A percentile compares a stretch with the other conserved stretches of the same genome.
These are phyloP conservation scores for Calonectria hawksworthii DNA, from an alignment of 2,329 filamentous ascomycete genomes.

Conservation along the genomic window DNA sequence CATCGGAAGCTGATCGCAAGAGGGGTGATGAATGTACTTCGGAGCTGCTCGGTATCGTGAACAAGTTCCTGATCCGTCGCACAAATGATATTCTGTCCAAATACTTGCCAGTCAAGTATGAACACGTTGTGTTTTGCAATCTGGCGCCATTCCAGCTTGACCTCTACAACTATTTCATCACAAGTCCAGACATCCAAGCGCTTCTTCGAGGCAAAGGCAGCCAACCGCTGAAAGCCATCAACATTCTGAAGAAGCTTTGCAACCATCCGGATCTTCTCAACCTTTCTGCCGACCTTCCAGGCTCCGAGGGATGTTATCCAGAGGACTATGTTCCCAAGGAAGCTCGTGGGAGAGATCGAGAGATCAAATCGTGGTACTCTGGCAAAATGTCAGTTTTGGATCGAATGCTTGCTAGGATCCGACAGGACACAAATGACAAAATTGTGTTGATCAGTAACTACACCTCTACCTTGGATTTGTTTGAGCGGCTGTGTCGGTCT, in stretches of 20 bases:
- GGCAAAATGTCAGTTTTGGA: conserved; percentile 99
- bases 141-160: conserved; percentile 92
- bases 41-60: conserved; percentile 88
- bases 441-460: conserved; percentile 99
- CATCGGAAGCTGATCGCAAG: conserved; percentile 84
- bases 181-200: conserved; percentile 93
- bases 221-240: conserved; percentile 96
- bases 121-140: conserved; percentile 98
- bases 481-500: conserved; percentile 89
- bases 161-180: conserved; percentile 97
- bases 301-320: conserved; percentile 85
- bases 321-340: conserved; percentile 93
- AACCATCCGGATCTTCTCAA: conserved; percentile 96
- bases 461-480: conserved; percentile 94
- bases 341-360: conserved; percentile 87
- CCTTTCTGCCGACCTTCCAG: conserved; percentile 85
- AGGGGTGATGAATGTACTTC: conserved; percentile 86
- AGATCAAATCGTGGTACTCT: conserved; percentile 95
- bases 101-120: conserved; percentile 97
- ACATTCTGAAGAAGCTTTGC: conserved; percentile 96
- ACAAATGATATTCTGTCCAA: conserved; percentile 99
- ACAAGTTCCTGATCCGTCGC: conserved; percentile 97
- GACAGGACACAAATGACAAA: conserved; percentile 97
- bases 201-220: conserved; percentile 93
- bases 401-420: conserved; percentile 95